Conservation (phyloP, 2,329 filamentous ascomycete genomes). For the Botrytis paeoniae region DNA sequence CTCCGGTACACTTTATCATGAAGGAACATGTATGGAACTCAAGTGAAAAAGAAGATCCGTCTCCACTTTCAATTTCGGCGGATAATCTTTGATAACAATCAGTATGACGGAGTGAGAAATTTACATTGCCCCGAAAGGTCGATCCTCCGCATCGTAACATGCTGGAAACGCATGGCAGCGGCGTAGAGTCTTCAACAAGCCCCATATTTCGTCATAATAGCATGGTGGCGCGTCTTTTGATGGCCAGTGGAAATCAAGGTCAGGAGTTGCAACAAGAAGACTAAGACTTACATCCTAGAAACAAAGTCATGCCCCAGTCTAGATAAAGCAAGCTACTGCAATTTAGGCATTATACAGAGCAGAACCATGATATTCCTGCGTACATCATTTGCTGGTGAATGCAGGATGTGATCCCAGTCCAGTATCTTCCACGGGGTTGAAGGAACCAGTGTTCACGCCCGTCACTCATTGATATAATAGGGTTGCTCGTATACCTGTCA, state of each 20-base stretch:
- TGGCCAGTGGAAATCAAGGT: background rate
- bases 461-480: background rate
- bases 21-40: background rate
- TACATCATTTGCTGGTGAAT: background rate
- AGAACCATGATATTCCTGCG: background rate
- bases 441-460: background rate
- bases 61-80: background rate
- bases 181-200: background rate
- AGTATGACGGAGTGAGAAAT: background rate
- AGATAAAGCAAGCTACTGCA: background rate
- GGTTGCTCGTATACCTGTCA: conserved; percentile 2
- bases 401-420: background rate
- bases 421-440: too few relatives aligned
- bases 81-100: background rate
- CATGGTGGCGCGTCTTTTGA: background rate
- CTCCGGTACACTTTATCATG: background rate
- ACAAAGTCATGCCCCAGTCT: background rate
- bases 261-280: background rate
- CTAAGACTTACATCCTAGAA: background rate
- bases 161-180: background rate
- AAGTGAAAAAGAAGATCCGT: background rate
- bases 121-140: too few relatives aligned
- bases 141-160: background rate
- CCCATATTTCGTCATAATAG: background rate
- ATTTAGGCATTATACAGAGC: background rate